Percentiles rank a stretch among this genome's conserved stretches.
Conservation (phyloP, 257 asterid species). For the Capsicum rhomboideum region DNA sequence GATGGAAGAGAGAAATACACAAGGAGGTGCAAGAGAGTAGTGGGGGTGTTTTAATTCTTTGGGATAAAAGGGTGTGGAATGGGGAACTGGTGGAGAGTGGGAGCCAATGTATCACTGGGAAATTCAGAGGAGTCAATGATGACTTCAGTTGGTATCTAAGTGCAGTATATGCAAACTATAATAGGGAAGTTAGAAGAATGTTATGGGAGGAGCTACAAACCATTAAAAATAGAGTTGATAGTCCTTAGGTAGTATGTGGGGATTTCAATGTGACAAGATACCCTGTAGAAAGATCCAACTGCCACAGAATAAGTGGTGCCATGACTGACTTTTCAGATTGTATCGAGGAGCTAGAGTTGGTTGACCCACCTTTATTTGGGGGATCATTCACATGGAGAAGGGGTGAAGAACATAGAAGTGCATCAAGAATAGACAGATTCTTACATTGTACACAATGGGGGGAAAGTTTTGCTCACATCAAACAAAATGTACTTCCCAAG, state of each 20-base stretch:
- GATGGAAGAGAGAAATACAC: background rate
- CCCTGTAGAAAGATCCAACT: background rate
- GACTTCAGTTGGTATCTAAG: background rate
- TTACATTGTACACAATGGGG: background rate
- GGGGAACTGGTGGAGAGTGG: background rate
- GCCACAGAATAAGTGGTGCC: background rate
- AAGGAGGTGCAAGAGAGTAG: background rate
- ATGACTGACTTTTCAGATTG: background rate
- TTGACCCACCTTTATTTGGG: background rate
- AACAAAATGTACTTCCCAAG: background rate
- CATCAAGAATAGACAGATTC: background rate
- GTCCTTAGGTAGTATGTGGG: background rate
- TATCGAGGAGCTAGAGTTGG: background rate
- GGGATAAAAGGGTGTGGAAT: background rate
- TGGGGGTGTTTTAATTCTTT: background rate
- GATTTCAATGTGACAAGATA: background rate
- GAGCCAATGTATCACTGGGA: background rate
- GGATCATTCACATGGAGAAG: background rate
- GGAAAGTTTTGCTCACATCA: background rate
- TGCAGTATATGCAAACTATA: background rate
- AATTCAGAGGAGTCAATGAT: background rate
- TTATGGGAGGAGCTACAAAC: background rate
- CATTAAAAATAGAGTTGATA: background rate
- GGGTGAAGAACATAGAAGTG: background rate
- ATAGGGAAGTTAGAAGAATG: background rate